Evolutionary conservation across 2,329 filamentous ascomycete genomes (phyloP).

Genomic region (Elsinoe ampelina): DNA sequence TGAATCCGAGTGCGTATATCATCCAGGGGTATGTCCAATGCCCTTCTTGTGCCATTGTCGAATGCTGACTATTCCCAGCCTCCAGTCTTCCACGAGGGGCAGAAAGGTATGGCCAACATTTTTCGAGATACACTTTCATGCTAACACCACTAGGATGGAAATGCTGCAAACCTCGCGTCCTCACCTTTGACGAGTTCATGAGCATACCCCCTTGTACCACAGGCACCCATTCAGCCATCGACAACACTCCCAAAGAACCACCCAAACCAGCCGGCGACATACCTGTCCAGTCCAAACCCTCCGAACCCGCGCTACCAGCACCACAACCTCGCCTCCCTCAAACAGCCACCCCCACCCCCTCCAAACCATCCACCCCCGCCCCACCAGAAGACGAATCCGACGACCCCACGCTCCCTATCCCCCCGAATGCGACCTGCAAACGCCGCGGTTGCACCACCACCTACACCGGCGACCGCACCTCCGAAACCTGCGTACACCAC

Average conservation of each 20-base stretch:
- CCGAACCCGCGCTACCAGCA: conserved; percentile 14
- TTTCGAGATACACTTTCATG: background rate
- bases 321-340: conserved; percentile 20
- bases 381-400: conserved; percentile 75
- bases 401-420: conserved; percentile 64
- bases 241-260: conserved; percentile 48
- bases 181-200: conserved; percentile 98
- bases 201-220: conserved; percentile 83
- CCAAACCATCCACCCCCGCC: conserved; percentile 38
- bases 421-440: conserved; percentile 66
- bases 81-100: conserved; percentile 92
- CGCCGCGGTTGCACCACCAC: conserved; percentile 61
- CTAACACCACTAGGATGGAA: conserved; percentile 65
- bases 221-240: conserved; percentile 84
- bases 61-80: conserved; percentile 16
- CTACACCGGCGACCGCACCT: conserved; percentile 54
- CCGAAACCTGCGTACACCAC: conserved; percentile 77
- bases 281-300: background rate
- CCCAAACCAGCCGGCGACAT: conserved; percentile 18
- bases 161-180: conserved; percentile 92
- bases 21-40: conserved; percentile 52
- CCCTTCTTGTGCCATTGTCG: background rate
- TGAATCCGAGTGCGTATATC: conserved; percentile 72
- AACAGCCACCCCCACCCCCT: background rate
- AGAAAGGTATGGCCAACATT: conserved; percentile 62